Evolutionary conservation across 192 early-diverging fungal genomes (phyloP), one percentile per base, ranked within the genome.

Genomic region (Backusella psychrophila): DNA sequence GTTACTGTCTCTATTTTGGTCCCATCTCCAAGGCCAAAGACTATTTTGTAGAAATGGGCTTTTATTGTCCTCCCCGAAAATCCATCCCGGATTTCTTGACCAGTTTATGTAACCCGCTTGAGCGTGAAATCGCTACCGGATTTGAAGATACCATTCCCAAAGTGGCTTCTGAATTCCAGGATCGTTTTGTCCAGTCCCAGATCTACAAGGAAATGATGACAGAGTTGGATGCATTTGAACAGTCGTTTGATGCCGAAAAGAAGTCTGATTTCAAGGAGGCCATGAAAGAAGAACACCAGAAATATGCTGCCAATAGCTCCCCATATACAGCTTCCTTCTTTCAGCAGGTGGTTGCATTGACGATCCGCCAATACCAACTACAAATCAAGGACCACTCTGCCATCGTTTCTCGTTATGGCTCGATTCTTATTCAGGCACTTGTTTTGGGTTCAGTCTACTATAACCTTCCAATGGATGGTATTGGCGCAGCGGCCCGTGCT

Each of bases 401-500:
- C 12, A 74, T 91, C 6, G 66, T 92, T 36, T 88, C 91, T 69
- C 88, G 88, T 59, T 74, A 83, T 33, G 73, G 63, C 88, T 89
- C 80, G 12, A 76, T 77, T 77, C 80, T 36, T 21, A 80, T 91
- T 66, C 91, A 93, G 80, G 90, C 91, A 35, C 71, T 93, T 49
- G 88, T 93, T 76, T 88, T 90, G 74, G 93, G 90, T 26, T 90
- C 90, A n/a, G 87, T 91, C 26, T 94, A 90, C 81, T 89, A 89
- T 39, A 72, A 81, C 15, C 77, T 94, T 42, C 90, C 91, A 4
- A 56, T 75, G 35, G 83, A 77, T 26, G 81, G 85, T 29, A 77
- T 75, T 29, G 94, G 93, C 26, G 91, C 93, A 69, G 91, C 93
- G 79, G 87, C 93, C 31, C 90, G 95, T 56, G 93, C 93, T 63